A percentile compares a stretch with the other conserved stretches of the same genome.
phyloP scores from a whole-genome alignment of 129 eudicot genomes.

The Flaveria bidentis region DNA sequence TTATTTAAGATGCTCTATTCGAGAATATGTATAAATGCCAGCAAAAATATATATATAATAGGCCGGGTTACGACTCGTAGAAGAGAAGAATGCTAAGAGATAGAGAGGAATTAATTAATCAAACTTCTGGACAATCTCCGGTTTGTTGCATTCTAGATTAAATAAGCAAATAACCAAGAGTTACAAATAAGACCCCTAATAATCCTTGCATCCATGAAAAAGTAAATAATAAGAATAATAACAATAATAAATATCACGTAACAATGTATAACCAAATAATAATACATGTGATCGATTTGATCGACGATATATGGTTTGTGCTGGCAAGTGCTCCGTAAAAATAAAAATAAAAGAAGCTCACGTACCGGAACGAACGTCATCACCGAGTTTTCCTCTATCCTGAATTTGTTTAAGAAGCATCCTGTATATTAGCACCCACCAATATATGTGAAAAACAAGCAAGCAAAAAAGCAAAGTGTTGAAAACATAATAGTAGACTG shows the following conservation, averaged over 20 bases:
- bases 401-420: conserved; percentile 87
- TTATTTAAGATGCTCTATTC: neutral
- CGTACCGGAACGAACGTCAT: conserved; percentile 85
- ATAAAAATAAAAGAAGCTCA: neutral
- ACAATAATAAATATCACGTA: too few species aligned
- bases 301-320: neutral
- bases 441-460: conserved; percentile 76
- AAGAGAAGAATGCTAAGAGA: too few species aligned
- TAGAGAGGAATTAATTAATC: too few species aligned
- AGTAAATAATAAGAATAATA: too few species aligned
- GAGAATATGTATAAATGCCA: neutral
- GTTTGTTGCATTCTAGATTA: too few species aligned
- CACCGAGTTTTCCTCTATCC: conserved; percentile 72
- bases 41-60: neutral
- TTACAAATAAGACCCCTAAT: too few species aligned
- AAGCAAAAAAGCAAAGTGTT: conserved; percentile 70
- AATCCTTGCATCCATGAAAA: too few species aligned
- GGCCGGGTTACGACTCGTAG: too few species aligned
- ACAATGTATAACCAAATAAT: neutral
- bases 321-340: neutral
- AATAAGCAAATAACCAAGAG: too few species aligned
- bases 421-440: conserved; percentile 83
- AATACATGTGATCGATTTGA: neutral
- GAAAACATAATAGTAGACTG: conserved; percentile 70
- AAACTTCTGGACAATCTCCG: too few species aligned